phyloP scores from a whole-genome alignment of 495 filamentous ascomycete genomes.

The Hypoxylon fragiforme region DNA sequence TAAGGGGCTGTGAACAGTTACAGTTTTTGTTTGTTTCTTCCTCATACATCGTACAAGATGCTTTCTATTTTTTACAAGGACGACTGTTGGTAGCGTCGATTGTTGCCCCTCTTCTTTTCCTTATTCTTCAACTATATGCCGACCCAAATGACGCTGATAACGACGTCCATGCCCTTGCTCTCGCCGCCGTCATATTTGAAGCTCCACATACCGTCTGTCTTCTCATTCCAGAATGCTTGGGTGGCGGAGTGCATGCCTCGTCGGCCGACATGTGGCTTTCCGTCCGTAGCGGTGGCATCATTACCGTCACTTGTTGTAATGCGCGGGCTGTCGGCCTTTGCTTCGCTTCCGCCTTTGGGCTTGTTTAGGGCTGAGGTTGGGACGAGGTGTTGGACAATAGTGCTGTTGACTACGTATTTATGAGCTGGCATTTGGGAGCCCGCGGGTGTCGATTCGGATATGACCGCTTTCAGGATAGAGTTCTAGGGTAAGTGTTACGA shows the following conservation, averaged over 20 bases:
- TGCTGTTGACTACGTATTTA: constrained; percentile 96
- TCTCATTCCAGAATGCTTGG: constrained; percentile 96
- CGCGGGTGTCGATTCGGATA: constrained; percentile 73
- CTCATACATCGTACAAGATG: constrained; percentile 10
- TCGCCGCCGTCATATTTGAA: constrained; percentile 89
- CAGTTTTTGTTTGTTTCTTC: constrained; percentile 4
- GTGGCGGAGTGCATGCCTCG: constrained; percentile 95
- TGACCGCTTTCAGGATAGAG: constrained; percentile 80
- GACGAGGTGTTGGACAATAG: constrained; percentile 88
- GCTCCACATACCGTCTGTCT: constrained; percentile 97
- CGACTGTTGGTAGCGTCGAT: too few relatives aligned
- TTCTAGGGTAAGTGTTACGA: constrained; percentile 61
- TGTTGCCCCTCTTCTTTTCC: too few relatives aligned
- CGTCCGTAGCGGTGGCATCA: constrained; percentile 50
- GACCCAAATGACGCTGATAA: constrained; percentile 92
- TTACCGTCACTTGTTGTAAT: constrained; percentile 46
- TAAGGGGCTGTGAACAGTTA: constrained; percentile 1
- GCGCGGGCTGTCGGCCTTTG: constrained; percentile 38
- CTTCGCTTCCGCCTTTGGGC: constrained; percentile 45
- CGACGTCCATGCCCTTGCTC: constrained; percentile 84
- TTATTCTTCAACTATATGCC: constrained; percentile 57
- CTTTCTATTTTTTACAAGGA: too few relatives aligned
- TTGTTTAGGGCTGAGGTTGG: constrained; percentile 59
- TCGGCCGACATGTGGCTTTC: constrained; percentile 68
- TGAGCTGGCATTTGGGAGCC: constrained; percentile 57